Evolutionary conservation across 345 rosid genomes (phyloP), one percentile per base, ranked within the genome.

Genomic region (Cardamine resedifolia): DNA sequence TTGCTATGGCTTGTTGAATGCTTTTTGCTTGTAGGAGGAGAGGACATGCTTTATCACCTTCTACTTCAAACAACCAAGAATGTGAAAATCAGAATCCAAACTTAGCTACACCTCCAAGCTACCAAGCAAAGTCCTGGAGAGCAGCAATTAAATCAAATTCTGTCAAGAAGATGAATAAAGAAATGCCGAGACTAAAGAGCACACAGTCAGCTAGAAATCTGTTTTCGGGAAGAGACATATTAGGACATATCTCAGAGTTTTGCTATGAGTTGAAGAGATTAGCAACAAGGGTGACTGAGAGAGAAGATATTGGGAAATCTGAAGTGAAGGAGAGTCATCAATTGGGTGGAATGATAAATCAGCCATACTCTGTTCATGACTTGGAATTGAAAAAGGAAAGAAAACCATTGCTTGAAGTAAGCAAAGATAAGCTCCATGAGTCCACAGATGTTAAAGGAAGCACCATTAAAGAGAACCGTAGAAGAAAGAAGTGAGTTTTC

Each of bases 191-290:
- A 72, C 76, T 95, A 20, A 91, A 87, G 78, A 83, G 83, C 81
- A 91, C 90, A 6, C 74, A 85, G 16, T 95, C 99, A 12, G 90
- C 96, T 0, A 85, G 89, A 76, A 91, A 91, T 69, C 80, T 95
- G 71, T 91, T 91, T 39, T 88, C 84, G 0, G 96, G 97, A n/a
- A 87, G 77, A 72, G 95, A 90, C 64, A 85, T 91, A 71, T 68
- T 95, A 1, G 77, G 77, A 7, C 99, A 91, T 67, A 87, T 95
- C 63, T 81, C 88, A 1, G 98, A 91, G 36, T 91, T 95, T 45
- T 92, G 96, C 78, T 83, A 79, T 38, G 97, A 88, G 66, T 55
- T 91, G 77, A 90, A 90, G 96, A 90, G 84, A 73, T 62, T 95
- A 75, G 91, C 97, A 0, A 80, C 81, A 6, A 84, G 90, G 62